Base-by-base conservation (phyloP, 129 eudicot genomes). In the Flaveria linearis region DNA sequence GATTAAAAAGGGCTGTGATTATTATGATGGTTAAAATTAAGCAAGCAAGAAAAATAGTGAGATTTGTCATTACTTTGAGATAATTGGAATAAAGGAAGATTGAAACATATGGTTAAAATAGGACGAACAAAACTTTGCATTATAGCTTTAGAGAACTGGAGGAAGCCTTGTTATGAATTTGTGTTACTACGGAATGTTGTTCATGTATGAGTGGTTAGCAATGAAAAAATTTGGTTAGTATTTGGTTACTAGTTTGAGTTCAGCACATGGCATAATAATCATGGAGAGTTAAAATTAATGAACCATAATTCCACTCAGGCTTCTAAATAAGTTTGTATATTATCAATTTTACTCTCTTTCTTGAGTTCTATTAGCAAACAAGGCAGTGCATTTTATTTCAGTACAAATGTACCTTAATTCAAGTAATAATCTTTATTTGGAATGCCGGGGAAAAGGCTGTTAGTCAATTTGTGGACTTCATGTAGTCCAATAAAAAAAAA, bases 221-320 rank as follows among this genome's bases (percentile, higher is more conserved):
- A 52, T 33, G n/a, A 52, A 17, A 28, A 36, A 58, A 5, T 12
- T 26, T 50, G 25, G 45, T n/a, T 72, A 39, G 14, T 58, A 20
- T 57, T 56, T n/a, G 41, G 10, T 42, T 57, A 42, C 56, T 42
- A 57, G 55, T 41, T 39, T 23, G 77, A 18, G 15, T 73, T 73
- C 20, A 73, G 53, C 68, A 42, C 39, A 22, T 73, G 42, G 23
- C 43, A 41, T 28, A 52, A 30, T 71, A 11, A 51, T 30, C 47
- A 36, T 64, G 3, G 33, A 22, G 43, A 45, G 57, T 68, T 45
- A 5, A 36, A 70, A 67, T 73, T 60, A 22, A 13, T 17, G 30
- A 47, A 62, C 46, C 28, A 58, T 60, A 10, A 36, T 72, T 67
- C 42, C 72, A 39, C n/a, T 67, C 52, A 17, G 51, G 36, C 17